Conservation (phyloP, 371 early-diverging fungal species). For the Zopfochytrium polystomum region DNA sequence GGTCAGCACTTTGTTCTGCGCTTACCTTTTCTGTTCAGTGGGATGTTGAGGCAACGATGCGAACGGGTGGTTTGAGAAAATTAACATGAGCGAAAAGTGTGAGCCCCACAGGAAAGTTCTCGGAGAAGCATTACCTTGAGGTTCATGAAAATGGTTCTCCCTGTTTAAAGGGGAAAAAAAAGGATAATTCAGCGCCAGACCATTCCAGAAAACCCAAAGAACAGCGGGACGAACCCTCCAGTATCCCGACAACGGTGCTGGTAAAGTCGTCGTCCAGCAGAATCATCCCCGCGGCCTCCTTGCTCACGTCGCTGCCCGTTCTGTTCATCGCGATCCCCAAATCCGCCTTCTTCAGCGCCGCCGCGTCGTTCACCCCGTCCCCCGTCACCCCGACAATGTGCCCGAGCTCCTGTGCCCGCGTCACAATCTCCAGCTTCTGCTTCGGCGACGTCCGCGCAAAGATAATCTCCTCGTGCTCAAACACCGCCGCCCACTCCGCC, state of each 20-base stretch:
- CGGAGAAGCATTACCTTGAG: constrained; percentile 35
- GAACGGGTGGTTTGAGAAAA: too few relatives aligned
- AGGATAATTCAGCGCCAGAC: constrained; percentile 1
- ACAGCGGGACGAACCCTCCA: constrained; percentile 38
- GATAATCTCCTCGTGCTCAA: constrained; percentile 44
- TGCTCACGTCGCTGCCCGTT: constrained; percentile 54
- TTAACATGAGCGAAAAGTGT: too few relatives aligned
- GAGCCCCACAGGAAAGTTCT: constrained; percentile 3
- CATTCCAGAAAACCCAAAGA: constrained; percentile 4
- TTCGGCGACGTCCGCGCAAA: constrained; percentile 54
- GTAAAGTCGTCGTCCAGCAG: constrained; percentile 57
- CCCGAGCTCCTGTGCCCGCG: constrained; percentile 47
- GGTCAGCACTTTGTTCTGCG: too few relatives aligned
- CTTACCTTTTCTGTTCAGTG: too few relatives aligned
- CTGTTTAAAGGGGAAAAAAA: constrained; percentile 25
- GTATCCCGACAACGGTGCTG: constrained; percentile 46
- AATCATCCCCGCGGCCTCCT: constrained; percentile 58
- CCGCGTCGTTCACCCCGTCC: constrained; percentile 63
- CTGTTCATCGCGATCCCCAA: constrained; percentile 60
- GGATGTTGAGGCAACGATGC: too few relatives aligned
- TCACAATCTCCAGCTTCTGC: constrained; percentile 56
- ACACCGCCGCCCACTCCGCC: constrained; percentile 44
- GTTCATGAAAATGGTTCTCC: constrained; percentile 54
- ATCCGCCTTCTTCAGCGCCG: constrained; percentile 59
- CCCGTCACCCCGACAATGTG: constrained; percentile 60